Base-by-base conservation (phyloP, 2,329 filamentous ascomycete genomes). In the Monascus ruber region DNA sequence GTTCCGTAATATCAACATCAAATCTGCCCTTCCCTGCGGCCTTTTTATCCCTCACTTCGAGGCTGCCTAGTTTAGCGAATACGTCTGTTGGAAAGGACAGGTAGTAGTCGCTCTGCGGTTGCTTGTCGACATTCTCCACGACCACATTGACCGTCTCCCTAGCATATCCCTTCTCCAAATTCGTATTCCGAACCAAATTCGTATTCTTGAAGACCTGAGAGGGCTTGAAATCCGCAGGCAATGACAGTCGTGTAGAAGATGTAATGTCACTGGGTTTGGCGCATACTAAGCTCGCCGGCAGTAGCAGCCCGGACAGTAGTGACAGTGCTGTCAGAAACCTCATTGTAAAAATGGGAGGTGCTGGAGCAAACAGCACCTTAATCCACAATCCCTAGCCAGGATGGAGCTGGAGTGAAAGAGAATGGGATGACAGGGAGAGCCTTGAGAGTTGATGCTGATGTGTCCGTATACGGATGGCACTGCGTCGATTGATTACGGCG, bases 21-120 rank as follows among this genome's bases (percentile, higher is more conserved):
- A 95, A 94, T 28, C 74, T 71, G 8, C 74, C 76, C 49, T 77
- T 72, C 38, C 72, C 73, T 29, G 75, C 64, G 47, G 87, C 76
- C 65, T 94, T 94, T 72, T 88, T 91, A 63, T 96, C 86, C 69
- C 83, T 85, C 39, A 88, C 91, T 67, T 96, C 88, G 42, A 98
- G 68, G 31, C 83, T 86, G 48, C 89, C 91, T 46, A 96, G 69
- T 48, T 76, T 80, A 47, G 77, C 74, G 53, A 94, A 76, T 63
- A 85, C 72, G 46, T 81, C 75, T 42, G 80, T 71, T 41, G 85
- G 81, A 59, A 98, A 94, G 3, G 88, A 85, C 38, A 98, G 56
- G 63, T 82, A 96, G 73, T 98, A 98, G 63, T 94, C 83, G 60
- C 79, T 77, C 59, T 96, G 88, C 11, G 87, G 75, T 49, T 81